Percentiles rank a stretch among this genome's conserved stretches.
These are phyloP conservation scores for Draba incana DNA, from an alignment of 345 rosid species.

Conservation along the genomic window DNA sequence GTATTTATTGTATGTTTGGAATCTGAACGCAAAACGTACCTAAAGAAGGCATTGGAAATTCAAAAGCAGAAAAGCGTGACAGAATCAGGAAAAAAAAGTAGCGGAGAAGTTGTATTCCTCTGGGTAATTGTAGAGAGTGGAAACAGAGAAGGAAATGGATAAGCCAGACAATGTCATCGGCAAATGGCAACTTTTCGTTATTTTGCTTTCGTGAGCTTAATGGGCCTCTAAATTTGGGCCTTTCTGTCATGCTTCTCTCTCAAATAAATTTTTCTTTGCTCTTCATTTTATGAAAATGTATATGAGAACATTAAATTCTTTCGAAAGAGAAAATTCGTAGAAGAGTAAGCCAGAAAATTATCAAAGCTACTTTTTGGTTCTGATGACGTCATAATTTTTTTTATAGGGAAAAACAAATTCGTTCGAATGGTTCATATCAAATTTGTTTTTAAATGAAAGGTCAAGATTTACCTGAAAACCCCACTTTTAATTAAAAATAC, in stretches of 20 bases:
- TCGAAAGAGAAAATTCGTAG: background rate
- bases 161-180: conserved; percentile 1
- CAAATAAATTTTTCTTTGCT: too few relatives aligned
- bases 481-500: too few relatives aligned
- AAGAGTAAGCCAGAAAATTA: background rate
- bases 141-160: conserved; percentile 19
- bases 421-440: too few relatives aligned
- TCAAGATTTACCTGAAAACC: too few relatives aligned
- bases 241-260: background rate
- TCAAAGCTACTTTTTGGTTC: background rate
- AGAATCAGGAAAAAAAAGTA: background rate
- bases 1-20: too few relatives aligned
- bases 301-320: too few relatives aligned
- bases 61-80: background rate
- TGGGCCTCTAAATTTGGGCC: conserved; percentile 19
- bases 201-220: background rate
- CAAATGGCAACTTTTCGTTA: too few relatives aligned
- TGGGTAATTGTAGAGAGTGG: background rate
- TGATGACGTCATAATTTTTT: too few relatives aligned
- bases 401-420: too few relatives aligned
- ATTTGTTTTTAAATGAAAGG: too few relatives aligned
- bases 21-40: background rate
- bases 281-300: too few relatives aligned
- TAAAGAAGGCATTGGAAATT: conserved; percentile 23
- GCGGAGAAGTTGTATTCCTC: background rate